phyloP scores from a whole-genome alignment of 805 yeast genomes.

The Saccharomycopsis synnaedendra region DNA sequence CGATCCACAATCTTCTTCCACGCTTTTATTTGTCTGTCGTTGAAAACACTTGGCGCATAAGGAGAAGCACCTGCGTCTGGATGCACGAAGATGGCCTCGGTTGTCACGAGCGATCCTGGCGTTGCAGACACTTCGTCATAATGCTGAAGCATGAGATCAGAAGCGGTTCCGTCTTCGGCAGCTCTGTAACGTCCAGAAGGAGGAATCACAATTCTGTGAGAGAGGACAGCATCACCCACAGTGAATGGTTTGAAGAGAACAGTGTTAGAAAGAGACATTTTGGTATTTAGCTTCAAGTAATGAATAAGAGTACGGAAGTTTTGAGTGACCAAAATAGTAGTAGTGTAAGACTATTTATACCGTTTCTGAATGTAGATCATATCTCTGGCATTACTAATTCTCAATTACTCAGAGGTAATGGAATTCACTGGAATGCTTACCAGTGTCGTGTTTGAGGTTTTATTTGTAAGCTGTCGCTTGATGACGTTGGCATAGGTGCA shows the following conservation, averaged over 20 bases:
- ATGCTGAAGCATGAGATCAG: constrained; percentile 36
- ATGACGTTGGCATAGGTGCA: too few species aligned
- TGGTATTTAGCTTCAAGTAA: too few species aligned
- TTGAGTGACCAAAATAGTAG: too few species aligned
- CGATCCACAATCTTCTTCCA: constrained; percentile 39
- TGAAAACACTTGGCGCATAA: constrained; percentile 40
- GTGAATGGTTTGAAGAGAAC: constrained; percentile 29
- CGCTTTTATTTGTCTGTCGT: constrained; percentile 33
- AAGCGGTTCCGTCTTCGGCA: constrained; percentile 28
- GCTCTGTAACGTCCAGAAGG: constrained; percentile 42
- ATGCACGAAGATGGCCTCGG: constrained; percentile 47
- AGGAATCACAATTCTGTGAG: constrained; percentile 34
- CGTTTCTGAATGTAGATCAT: too few species aligned
- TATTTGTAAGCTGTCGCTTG: too few species aligned
- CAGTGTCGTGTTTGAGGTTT: too few species aligned
- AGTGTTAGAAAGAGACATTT: constrained; percentile 10
- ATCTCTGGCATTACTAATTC: too few species aligned
- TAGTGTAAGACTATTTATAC: too few species aligned
- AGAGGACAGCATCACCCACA: constrained; percentile 24
- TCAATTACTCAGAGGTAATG: too few species aligned
- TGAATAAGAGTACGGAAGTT: too few species aligned
- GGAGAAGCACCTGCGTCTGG: constrained; percentile 29
- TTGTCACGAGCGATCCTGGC: constrained; percentile 49
- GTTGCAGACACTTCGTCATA: constrained; percentile 43
- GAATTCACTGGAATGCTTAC: too few species aligned